Base-by-base conservation (phyloP, 345 rosid genomes). In the Sonneratia alba region DNA sequence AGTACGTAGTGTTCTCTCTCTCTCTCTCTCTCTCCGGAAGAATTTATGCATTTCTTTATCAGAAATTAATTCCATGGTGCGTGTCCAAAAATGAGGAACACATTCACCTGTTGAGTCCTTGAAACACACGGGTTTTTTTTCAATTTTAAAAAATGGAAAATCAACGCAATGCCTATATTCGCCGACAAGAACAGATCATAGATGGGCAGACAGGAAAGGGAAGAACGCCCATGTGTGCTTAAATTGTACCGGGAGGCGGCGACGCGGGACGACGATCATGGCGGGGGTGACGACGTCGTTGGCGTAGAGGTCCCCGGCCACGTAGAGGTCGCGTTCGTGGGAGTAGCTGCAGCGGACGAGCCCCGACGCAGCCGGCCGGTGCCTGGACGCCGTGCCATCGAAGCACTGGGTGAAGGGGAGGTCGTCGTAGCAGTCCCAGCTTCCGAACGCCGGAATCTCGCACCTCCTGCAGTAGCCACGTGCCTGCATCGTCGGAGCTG, bases 361-460 rank as follows among this genome's bases (percentile, higher is more conserved):
- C 6, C 92, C 85, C 12, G 69, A 49, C 14, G 36, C 55, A 2
- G 55, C 38, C 37, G 36, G 56, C 36, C 18, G 70, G 16, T 87
- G 91, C 40, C 90, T 81, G 0, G 97, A 91, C 1, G 99, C 81
- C 0, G 96, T 91, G 1, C 96, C 81, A 43, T 96, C 96, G 56
- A 96, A 96, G 73, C 99, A 96, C 72, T 92, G 96, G 71, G 98
- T 92, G 79, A 90, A 91, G 0, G 98, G 94, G 34, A 89, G 83
- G 59, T 86, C 89, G 34, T 80, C 87, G 45, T 42, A 42, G 45
- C 45, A 42, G 45, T 42, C 45, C 45, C 45, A 42, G 45, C 7
- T 42, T 9, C 45, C 45, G 45, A 42, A 42, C 6, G 45, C 45
- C 6, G 45, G 45, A 42, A 42, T 42, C 45, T 42, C 45, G 10